Percentiles rank a stretch among this genome's conserved stretches.
Conservation (phyloP, 139 green algal species). For the Chlamydomonas schloesseri region DNA sequence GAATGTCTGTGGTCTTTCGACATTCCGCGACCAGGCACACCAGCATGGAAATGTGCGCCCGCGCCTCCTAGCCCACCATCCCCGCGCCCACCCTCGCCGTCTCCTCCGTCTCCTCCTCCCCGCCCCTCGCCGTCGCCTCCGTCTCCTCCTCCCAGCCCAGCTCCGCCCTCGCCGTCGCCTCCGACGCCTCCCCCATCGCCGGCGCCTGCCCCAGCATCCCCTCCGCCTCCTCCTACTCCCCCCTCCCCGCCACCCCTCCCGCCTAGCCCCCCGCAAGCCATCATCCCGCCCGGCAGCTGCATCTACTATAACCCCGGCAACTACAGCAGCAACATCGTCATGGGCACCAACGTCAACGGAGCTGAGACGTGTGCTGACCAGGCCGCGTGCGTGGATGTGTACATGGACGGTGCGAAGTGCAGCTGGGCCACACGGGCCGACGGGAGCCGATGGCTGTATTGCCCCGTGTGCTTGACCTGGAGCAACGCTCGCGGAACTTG, state of each 20-base stretch:
- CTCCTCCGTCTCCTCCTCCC: neutral
- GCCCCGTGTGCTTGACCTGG: neutral
- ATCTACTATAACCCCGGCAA: neutral
- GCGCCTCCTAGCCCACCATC: neutral
- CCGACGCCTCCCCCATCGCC: neutral
- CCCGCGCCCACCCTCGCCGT: neutral
- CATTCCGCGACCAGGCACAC: neutral
- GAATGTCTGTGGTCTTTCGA: neutral
- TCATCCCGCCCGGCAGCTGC: neutral
- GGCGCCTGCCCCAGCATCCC: neutral
- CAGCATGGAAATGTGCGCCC: neutral
- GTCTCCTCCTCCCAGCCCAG: neutral
- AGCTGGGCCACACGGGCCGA: neutral
- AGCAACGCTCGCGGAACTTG: neutral
- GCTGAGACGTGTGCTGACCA: neutral
- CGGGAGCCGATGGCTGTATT: neutral
- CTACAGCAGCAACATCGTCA: neutral
- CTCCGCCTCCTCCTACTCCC: neutral
- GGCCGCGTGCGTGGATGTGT: neutral
- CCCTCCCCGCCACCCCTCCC: neutral
- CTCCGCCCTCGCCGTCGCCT: neutral
- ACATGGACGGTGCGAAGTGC: neutral
- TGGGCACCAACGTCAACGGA: neutral
- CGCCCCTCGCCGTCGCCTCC: neutral
- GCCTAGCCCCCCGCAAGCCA: neutral